Percentiles rank a stretch among this genome's conserved stretches.
Conservation (phyloP, 371 early-diverging fungal species). For the Synchytrium microbalum region DNA sequence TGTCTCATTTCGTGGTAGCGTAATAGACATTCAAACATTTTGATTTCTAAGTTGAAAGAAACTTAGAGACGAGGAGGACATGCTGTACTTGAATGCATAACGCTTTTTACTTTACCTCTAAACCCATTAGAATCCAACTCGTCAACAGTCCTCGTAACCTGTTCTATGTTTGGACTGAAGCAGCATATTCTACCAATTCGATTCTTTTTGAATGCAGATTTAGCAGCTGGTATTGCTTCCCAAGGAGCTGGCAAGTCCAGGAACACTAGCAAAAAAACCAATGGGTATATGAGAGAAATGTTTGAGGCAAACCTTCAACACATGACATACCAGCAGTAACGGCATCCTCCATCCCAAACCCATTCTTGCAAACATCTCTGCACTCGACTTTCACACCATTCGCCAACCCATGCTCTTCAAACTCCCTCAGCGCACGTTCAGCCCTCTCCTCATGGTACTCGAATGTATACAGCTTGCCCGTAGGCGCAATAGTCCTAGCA, state of each 20-base stretch:
- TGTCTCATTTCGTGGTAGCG: too few species aligned
- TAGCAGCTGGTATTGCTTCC: constrained; percentile 81
- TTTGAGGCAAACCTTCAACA: background rate
- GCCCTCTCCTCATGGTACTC: constrained; percentile 87
- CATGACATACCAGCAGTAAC: constrained; percentile 62
- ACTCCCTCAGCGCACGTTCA: constrained; percentile 62
- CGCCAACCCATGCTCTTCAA: constrained; percentile 64
- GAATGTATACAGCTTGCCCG: constrained; percentile 83
- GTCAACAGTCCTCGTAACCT: constrained; percentile 68
- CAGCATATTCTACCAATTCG: constrained; percentile 77
- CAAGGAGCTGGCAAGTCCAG: constrained; percentile 95
- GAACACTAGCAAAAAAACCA: constrained; percentile 54
- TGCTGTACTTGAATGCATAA: too few species aligned
- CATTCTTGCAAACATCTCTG: constrained; percentile 85
- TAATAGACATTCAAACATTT: too few species aligned
- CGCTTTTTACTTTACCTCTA: too few species aligned
- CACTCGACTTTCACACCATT: constrained; percentile 59
- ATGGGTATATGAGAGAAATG: background rate
- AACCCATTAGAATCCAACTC: constrained; percentile 35
- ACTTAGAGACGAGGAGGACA: too few species aligned
- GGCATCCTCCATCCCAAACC: constrained; percentile 64
- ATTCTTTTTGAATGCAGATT: constrained; percentile 66
- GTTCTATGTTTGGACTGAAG: constrained; percentile 95
- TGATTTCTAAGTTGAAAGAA: too few species aligned
- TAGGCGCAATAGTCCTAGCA: constrained; percentile 76